A percentile compares a stretch with the other conserved stretches of the same genome.
Conservation (phyloP, 768 basidiomycete species). For the Mycena rebaudengoi region DNA sequence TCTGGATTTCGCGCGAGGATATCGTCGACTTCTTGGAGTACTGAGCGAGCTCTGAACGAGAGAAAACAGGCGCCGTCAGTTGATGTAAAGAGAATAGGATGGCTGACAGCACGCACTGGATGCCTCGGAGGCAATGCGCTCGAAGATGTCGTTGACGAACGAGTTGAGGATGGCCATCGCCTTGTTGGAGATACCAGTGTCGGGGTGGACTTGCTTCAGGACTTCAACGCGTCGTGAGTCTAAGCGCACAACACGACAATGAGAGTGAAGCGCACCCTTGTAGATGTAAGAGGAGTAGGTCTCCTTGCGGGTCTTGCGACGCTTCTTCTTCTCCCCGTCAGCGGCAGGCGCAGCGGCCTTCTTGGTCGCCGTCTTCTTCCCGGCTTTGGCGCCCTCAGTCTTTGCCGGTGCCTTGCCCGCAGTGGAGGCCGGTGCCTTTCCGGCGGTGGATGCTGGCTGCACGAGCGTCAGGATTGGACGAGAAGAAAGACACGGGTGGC, state of each 20-base stretch:
- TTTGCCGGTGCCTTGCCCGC: constrained; percentile 72
- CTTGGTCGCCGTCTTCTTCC: constrained; percentile 71
- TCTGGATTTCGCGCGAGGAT: constrained; percentile 92
- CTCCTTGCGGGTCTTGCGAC: constrained; percentile 82
- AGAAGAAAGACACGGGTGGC: neutral
- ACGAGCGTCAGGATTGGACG: neutral
- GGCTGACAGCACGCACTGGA: constrained; percentile 60
- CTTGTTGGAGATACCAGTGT: constrained; percentile 94
- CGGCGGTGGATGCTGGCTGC: constrained; percentile 76
- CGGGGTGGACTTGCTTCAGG: constrained; percentile 92
- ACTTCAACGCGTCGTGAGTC: constrained; percentile 49
- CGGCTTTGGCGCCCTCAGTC: constrained; percentile 55
- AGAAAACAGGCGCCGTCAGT: neutral
- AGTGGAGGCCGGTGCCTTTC: constrained; percentile 75
- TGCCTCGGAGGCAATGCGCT: constrained; percentile 79
- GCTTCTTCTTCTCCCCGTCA: constrained; percentile 81
- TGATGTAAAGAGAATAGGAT: neutral
- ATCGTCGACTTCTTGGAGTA: constrained; percentile 93
- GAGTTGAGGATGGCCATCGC: constrained; percentile 87
- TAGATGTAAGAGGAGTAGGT: constrained; percentile 72
- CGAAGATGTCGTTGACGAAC: constrained; percentile 87
- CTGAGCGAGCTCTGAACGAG: constrained; percentile 70
- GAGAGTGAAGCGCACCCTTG: constrained; percentile 59
- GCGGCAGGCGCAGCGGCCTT: constrained; percentile 51
- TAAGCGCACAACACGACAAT: neutral